Evolutionary conservation across 768 basidiomycete species (phyloP).

Genomic region (Leccinum arenicola): DNA sequence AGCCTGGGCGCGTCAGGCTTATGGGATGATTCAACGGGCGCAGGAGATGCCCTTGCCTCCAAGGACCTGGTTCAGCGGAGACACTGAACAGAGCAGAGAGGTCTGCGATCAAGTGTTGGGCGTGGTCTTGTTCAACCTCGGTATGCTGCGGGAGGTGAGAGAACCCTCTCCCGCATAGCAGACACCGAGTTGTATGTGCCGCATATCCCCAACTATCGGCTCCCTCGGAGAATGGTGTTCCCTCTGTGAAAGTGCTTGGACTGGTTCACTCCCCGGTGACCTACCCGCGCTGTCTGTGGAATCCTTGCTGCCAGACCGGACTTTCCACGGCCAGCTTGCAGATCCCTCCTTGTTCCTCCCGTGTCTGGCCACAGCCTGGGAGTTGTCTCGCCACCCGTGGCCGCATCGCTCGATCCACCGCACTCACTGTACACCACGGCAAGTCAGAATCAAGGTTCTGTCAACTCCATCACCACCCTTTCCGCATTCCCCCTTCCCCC

Average conservation of each 20-base stretch:
- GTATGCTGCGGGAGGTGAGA: too few relatives aligned
- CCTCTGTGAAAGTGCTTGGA: slow-evolving; percentile 76
- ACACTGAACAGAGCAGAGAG: too few relatives aligned
- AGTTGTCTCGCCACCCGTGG: neutral
- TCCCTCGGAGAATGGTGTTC: slow-evolving; percentile 68
- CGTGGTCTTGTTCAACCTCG: too few relatives aligned
- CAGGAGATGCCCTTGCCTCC: too few relatives aligned
- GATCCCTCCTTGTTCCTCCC: slow-evolving; percentile 23
- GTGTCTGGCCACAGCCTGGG: slow-evolving; percentile 9
- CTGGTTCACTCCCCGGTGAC: slow-evolving; percentile 38
- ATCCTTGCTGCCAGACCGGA: slow-evolving; percentile 16
- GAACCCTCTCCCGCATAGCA: slow-evolving; percentile 62
- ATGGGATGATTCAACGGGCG: too few relatives aligned
- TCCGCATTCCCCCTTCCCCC: slow-evolving; percentile 75
- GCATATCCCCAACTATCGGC: slow-evolving; percentile 64
- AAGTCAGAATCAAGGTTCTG: slow-evolving; percentile 27
- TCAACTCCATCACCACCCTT: slow-evolving; percentile 59
- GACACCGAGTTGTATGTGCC: slow-evolving; percentile 75
- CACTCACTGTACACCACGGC: slow-evolving; percentile 20
- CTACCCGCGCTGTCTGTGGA: slow-evolving; percentile 21
- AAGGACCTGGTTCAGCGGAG: too few relatives aligned
- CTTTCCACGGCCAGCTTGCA: slow-evolving; percentile 1
- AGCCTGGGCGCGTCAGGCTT: too few relatives aligned
- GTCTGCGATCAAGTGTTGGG: too few relatives aligned
- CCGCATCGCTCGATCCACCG: slow-evolving; percentile 21